These are phyloP conservation scores for Potentilla sterilis DNA, from an alignment of 306 rosid genomes.

Conservation along the genomic window DNA sequence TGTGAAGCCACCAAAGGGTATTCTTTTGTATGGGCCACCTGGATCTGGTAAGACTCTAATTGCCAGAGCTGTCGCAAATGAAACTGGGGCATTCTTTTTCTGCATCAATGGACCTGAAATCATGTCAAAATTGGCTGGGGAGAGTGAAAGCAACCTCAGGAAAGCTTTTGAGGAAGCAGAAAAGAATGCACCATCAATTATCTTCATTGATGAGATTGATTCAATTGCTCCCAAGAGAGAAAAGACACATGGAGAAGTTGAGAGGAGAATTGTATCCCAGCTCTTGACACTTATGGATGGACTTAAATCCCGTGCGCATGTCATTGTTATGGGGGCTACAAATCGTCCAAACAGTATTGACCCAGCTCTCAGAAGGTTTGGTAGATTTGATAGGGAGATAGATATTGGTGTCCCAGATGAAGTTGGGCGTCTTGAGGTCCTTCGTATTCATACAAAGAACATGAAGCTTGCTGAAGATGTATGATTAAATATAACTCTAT, in stretches of 20 bases:
- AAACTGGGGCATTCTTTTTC: slow-evolving; percentile 98
- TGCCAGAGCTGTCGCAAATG: slow-evolving; percentile 96
- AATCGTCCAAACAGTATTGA: slow-evolving; percentile 97
- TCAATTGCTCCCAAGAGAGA: slow-evolving; percentile 97
- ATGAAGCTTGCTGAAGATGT: slow-evolving; percentile 98
- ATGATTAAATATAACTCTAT: slow-evolving; percentile 20
- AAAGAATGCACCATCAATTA: slow-evolving; percentile 98
- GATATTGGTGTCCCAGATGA: slow-evolving; percentile 98
- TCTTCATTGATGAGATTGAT: slow-evolving; percentile 92
- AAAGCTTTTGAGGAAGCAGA: slow-evolving; percentile 99
- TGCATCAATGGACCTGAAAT: slow-evolving; percentile 96
- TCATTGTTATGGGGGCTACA: slow-evolving; percentile 94
- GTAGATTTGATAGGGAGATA: slow-evolving; percentile 95
- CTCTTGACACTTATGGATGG: slow-evolving; percentile 98
- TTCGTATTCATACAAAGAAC: slow-evolving; percentile 93
- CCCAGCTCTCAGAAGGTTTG: slow-evolving; percentile 96
- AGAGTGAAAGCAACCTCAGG: slow-evolving; percentile 95
- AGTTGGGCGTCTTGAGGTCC: slow-evolving; percentile 94
- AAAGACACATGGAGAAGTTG: slow-evolving; percentile 98
- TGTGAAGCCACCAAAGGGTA: slow-evolving; percentile 99
- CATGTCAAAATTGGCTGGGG: slow-evolving; percentile 95
- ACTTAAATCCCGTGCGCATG: slow-evolving; percentile 87
- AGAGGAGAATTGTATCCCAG: slow-evolving; percentile 95
- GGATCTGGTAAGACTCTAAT: slow-evolving; percentile 93
- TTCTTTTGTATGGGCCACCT: slow-evolving; percentile 85